These are phyloP conservation scores for Pseudogymnoascus sp. DNA, from an alignment of 2,329 filamentous ascomycete species.

Conservation along the genomic window DNA sequence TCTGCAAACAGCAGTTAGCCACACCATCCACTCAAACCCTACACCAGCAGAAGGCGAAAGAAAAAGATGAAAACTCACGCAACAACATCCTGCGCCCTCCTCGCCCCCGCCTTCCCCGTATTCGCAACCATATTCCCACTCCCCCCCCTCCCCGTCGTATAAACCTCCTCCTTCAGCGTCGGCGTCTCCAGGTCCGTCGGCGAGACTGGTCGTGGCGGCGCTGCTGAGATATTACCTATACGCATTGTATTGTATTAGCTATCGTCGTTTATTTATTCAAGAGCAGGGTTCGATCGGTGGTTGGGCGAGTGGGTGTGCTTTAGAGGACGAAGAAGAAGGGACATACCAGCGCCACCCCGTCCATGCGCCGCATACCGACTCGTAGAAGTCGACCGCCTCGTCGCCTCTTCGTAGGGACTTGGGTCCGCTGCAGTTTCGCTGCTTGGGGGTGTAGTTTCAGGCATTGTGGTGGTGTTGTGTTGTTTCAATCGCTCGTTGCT, in stretches of 20 bases:
- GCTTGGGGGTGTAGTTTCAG: not conserved
- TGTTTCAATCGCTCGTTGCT: not conserved
- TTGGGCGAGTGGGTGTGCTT: no score
- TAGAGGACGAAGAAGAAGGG: no score
- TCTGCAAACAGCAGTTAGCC: slow-evolving; percentile 28
- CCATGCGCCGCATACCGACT: not conserved
- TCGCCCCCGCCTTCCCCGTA: slow-evolving; percentile 63
- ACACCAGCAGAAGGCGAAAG: slow-evolving; percentile 8
- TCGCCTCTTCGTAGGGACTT: not conserved
- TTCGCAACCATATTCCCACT: slow-evolving; percentile 77
- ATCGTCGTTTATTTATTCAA: not conserved
- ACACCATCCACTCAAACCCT: no score
- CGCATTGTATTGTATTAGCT: not conserved
- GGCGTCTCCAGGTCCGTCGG: slow-evolving; percentile 69
- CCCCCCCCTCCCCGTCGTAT: slow-evolving; percentile 84
- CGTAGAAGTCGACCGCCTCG: not conserved
- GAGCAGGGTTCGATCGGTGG: not conserved
- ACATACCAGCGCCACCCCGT: not conserved
- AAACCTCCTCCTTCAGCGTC: slow-evolving; percentile 70
- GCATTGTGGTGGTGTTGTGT: not conserved
- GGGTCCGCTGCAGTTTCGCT: not conserved
- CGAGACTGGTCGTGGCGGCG: slow-evolving; percentile 36
- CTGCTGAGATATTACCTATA: slow-evolving; percentile 54
- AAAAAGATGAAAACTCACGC: slow-evolving; percentile 39
- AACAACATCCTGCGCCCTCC: slow-evolving; percentile 74